Base-by-base conservation (phyloP, 192 early-diverging fungal species). In the Haplosporangium gracile region DNA sequence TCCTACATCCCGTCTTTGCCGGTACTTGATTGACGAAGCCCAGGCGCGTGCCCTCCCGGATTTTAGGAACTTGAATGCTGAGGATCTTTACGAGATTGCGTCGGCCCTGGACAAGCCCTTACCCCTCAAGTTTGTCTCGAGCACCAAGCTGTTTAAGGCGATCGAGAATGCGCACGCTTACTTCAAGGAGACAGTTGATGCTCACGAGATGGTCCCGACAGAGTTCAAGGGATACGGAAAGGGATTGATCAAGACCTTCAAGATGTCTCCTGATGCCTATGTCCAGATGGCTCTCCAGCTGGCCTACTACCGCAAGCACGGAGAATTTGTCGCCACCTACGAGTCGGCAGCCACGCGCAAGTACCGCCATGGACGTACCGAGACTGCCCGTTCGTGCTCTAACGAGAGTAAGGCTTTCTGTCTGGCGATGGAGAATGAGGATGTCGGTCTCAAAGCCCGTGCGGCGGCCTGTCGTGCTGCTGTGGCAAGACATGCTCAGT, bases 261-360 rank as follows among this genome's bases (percentile, higher is more conserved):
- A 82, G 71, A 92, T 45, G 84, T 90, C 93, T 4, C 95, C 95
- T 2, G 97, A 98, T 84, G 97, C 97, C 3, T 97, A 92, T 89
- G 91, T 94, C n/a, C 97, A 98, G 88, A 96, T 98, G 92, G 92
- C 91, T 4, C 81, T 98, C 24, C 97, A 98, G 82, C 90, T 97
- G 16, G 94, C 96, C 0, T 98, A 94, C 85, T 96, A 94, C 83
- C 91, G 94, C 68, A 77, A 95, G 13, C 96, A 97, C 77, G 85
- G 90, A 9, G 82, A 83, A 22, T 79, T 92, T 51, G 92, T 94
- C 8, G 88, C 95, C 0, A 95, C 95, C 6, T 98, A 98, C 81
- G 97, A 98, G 78, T 95, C 97, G 15, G 95, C 95, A 5, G 92
- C 92, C 34, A 97, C 96, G 4, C 91, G 97, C 47, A 89, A 95